phyloP scores from a whole-genome alignment of 2,329 filamentous ascomycete species.

The Colletotrichum orbiculare region DNA sequence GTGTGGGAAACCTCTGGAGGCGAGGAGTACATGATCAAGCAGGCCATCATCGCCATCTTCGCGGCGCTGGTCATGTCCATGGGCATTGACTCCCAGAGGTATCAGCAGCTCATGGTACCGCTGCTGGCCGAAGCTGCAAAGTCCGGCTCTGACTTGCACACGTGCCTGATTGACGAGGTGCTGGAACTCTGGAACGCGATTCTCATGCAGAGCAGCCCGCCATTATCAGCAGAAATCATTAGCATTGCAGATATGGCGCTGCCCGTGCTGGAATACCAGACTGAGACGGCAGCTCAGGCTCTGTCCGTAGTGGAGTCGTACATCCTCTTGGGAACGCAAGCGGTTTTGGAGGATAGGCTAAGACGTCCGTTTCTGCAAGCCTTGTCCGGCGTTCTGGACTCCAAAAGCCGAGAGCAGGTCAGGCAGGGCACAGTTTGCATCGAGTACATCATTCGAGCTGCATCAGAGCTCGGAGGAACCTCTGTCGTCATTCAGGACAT shows the following conservation, averaged over 20 bases:
- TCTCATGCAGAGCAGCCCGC: constrained; percentile 71
- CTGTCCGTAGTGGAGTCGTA: constrained; percentile 77
- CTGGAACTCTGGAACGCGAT: constrained; percentile 89
- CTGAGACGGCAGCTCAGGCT: constrained; percentile 70
- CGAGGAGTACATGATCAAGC: constrained; percentile 92
- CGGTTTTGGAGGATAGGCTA: constrained; percentile 68
- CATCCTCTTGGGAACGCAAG: constrained; percentile 75
- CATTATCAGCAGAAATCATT: constrained; percentile 71
- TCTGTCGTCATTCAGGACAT: constrained; percentile 74
- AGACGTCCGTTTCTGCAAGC: constrained; percentile 62
- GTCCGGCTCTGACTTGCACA: constrained; percentile 76
- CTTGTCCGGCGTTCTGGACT: constrained; percentile 61
- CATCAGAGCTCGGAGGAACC: constrained; percentile 72
- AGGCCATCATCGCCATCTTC: constrained; percentile 88
- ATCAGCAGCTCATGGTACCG: constrained; percentile 83
- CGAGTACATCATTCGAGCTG: constrained; percentile 73
- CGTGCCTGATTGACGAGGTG: constrained; percentile 91
- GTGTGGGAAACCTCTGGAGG: constrained; percentile 85
- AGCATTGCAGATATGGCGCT: constrained; percentile 72
- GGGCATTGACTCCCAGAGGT: constrained; percentile 79
- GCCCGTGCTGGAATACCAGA: constrained; percentile 74
- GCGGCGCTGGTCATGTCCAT: constrained; percentile 87
- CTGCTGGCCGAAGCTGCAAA: constrained; percentile 84
- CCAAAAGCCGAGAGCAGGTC: constrained; percentile 67
- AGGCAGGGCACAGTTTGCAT: constrained; percentile 69